A percentile compares a stretch with the other conserved stretches of the same genome.
phyloP scores from a whole-genome alignment of 352 stramenopile genomes.

The Pythium rishiriense region DNA sequence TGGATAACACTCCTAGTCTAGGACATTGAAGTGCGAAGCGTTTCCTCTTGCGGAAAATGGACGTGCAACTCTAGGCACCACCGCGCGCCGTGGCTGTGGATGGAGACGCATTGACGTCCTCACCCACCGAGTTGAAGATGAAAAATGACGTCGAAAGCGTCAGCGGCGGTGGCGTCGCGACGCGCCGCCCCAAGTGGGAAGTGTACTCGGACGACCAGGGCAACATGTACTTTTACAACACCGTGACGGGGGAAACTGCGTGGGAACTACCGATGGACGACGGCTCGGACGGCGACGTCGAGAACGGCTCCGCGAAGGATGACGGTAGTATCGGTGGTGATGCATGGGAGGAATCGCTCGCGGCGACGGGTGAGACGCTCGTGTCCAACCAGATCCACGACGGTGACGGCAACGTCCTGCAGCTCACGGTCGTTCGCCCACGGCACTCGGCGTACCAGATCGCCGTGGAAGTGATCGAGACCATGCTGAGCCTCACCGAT shows the following conservation, averaged over 20 bases:
- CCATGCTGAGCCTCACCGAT: slow-evolving; percentile 42
- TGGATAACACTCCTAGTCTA: slow-evolving; percentile 13
- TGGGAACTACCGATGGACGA: slow-evolving; percentile 64
- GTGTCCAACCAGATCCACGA: slow-evolving; percentile 22
- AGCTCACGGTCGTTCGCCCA: slow-evolving; percentile 21
- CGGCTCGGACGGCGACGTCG: slow-evolving; percentile 16
- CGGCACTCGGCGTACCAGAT: slow-evolving; percentile 40
- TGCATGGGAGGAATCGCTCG: not conserved
- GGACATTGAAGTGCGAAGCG: slow-evolving; percentile 26
- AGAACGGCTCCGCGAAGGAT: not conserved
- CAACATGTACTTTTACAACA: slow-evolving; percentile 82
- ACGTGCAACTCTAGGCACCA: too few species aligned
- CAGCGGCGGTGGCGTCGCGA: not conserved
- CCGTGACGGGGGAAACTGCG: slow-evolving; percentile 55
- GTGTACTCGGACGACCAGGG: slow-evolving; percentile 62
- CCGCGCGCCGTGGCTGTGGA: too few species aligned
- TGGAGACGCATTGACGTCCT: not conserved
- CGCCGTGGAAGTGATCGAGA: slow-evolving; percentile 49
- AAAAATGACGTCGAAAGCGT: not conserved
- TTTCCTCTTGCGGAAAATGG: not conserved
- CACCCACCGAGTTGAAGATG: not conserved
- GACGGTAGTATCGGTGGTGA: not conserved
- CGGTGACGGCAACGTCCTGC: slow-evolving; percentile 19
- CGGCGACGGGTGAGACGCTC: slow-evolving; percentile 11
- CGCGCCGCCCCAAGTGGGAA: slow-evolving; percentile 46